phyloP scores from a whole-genome alignment of 805 yeast genomes.

The Lachancea meyersii region DNA sequence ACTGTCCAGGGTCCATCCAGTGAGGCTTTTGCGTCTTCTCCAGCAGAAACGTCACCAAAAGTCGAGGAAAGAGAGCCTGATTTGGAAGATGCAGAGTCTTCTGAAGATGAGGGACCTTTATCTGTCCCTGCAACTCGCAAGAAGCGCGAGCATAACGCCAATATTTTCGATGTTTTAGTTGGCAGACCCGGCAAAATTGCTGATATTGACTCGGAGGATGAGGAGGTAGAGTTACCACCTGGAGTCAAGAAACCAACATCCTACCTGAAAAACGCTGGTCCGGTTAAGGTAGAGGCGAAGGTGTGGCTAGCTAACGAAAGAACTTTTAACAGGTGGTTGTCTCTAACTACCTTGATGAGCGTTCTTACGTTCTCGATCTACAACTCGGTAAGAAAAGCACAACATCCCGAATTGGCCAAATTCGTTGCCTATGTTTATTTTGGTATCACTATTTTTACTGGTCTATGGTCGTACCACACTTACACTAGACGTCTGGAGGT shows the following conservation, averaged over 20 bases:
- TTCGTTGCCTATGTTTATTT: conserved; percentile 74
- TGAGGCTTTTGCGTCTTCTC: conserved; percentile 4
- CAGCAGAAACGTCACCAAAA: conserved; percentile 4
- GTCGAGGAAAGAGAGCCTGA: conserved; percentile 36
- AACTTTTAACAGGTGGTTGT: conserved; percentile 93
- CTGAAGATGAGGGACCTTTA: conserved; percentile 34
- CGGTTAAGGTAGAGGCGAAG: conserved; percentile 91
- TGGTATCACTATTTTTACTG: conserved; percentile 72
- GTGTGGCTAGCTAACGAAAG: conserved; percentile 99
- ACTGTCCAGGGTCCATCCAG: conserved; percentile 13
- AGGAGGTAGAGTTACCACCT: conserved; percentile 77
- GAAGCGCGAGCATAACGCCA: conserved; percentile 24
- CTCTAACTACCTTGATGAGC: conserved; percentile 77
- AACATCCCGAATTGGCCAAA: conserved; percentile 58
- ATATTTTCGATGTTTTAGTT: conserved; percentile 33
- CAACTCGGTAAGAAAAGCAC: conserved; percentile 63
- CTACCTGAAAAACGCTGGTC: conserved; percentile 81
- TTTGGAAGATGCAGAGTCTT: conserved; percentile 53
- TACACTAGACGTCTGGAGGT: conserved; percentile 64
- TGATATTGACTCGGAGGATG: conserved; percentile 79
- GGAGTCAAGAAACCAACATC: conserved; percentile 81
- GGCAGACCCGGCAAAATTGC: conserved; percentile 40
- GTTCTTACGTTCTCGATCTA: conserved; percentile 80
- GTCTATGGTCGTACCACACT: conserved; percentile 82
- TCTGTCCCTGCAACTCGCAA: conserved; percentile 11